These are phyloP conservation scores for Paracorniculantispora psalliotae DNA, from an alignment of 2,329 filamentous ascomycete genomes.

Conservation along the genomic window DNA sequence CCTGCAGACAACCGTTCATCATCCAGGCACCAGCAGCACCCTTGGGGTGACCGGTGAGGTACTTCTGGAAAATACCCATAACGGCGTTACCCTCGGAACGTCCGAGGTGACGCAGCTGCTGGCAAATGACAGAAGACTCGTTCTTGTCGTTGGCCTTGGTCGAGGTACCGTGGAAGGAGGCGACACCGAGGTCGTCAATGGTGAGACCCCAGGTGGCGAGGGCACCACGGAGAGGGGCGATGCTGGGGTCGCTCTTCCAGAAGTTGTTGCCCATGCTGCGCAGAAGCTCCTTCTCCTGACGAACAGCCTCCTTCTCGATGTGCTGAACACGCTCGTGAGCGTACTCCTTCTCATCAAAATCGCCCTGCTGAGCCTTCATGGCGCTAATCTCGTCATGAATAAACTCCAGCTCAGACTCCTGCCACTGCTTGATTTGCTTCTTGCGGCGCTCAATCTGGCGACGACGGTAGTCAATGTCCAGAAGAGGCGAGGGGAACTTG, in stretches of 20 bases:
- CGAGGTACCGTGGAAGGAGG: conserved; percentile 98
- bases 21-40: conserved; percentile 99
- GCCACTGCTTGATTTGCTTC: conserved; percentile 93
- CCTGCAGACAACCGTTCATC: conserved; percentile 97
- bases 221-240: conserved; percentile 91
- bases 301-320: conserved; percentile 77
- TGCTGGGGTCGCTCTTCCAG: conserved; percentile 93
- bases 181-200: conserved; percentile 89
- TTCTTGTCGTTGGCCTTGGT: conserved; percentile 99
- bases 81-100: conserved; percentile 95
- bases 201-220: conserved; percentile 97
- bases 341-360: conserved; percentile 82
- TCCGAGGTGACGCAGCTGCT: conserved; percentile 91
- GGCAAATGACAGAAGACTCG: conserved; percentile 93
- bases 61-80: conserved; percentile 98
- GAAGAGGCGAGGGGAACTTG: conserved; percentile 90
- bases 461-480: conserved; percentile 96
- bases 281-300: conserved; percentile 90
- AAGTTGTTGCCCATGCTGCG: conserved; percentile 95
- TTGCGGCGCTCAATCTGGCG: conserved; percentile 91
- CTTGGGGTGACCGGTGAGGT: conserved; percentile 97
- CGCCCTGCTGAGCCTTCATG: conserved; percentile 71
- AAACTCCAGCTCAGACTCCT: conserved; percentile 89
- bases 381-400: conserved; percentile 88
- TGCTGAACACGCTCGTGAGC: conserved; percentile 78